A percentile compares a stretch with the other conserved stretches of the same genome.
phyloP scores from a whole-genome alignment of 176 grass and related monocot genomes.

The Phyllostachys edulis region DNA sequence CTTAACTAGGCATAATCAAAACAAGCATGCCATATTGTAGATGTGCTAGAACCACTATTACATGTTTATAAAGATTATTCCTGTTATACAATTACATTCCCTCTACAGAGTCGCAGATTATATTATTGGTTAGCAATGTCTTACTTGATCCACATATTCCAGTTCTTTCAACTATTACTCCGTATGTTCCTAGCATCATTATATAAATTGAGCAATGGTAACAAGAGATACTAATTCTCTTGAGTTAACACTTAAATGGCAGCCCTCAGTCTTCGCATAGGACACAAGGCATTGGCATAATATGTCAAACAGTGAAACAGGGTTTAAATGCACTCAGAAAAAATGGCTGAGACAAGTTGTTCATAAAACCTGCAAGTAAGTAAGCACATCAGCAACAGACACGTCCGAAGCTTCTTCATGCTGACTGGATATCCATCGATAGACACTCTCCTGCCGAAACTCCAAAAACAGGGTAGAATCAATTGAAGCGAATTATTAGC shows the following conservation, averaged over 20 bases:
- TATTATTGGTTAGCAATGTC: not conserved
- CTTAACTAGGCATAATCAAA: not conserved
- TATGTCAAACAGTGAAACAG: constrained; percentile 13
- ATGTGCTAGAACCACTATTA: not conserved
- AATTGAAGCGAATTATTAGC: not conserved
- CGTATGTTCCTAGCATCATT: not conserved
- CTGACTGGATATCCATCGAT: constrained; percentile 51
- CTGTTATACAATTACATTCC: not conserved
- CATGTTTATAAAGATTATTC: not conserved
- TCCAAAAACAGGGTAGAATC: not conserved
- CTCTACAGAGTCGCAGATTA: not conserved
- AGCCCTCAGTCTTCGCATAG: not conserved
- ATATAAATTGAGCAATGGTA: not conserved
- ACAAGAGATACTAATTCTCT: not conserved
- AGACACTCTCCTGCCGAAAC: constrained; percentile 48
- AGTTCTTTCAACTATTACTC: not conserved
- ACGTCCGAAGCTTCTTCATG: constrained; percentile 38
- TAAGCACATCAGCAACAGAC: constrained; percentile 39
- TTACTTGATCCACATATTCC: not conserved
- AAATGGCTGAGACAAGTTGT: not conserved
- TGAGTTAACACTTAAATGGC: not conserved
- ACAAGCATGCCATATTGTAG: not conserved
- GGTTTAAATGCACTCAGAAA: not conserved
- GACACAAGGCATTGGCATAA: not conserved
- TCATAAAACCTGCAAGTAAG: constrained; percentile 52